Conservation (phyloP, 495 filamentous ascomycete species). For the Pseudomonodictys pantanalensis region DNA sequence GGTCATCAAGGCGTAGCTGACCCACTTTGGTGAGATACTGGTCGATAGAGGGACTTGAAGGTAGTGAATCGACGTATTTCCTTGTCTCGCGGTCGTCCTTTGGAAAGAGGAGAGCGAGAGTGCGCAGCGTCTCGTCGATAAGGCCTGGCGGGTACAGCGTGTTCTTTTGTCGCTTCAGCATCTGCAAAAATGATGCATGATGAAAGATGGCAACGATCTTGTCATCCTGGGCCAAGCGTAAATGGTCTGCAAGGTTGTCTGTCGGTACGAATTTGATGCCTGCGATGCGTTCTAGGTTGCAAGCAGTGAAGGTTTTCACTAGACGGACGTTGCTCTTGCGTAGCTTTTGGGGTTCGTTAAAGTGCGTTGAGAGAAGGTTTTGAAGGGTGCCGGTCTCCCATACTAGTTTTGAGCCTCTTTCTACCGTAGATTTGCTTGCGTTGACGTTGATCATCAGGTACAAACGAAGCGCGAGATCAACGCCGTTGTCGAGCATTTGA, state of each 20-base stretch:
- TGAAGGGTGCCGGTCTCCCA: not conserved
- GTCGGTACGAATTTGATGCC: slow-evolving; percentile 46
- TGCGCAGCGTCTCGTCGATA: slow-evolving; percentile 47
- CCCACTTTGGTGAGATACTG: slow-evolving; percentile 21
- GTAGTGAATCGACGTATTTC: slow-evolving; percentile 7
- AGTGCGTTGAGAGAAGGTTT: not conserved
- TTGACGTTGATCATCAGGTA: not conserved
- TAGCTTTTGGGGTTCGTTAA: not conserved
- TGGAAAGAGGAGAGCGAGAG: slow-evolving; percentile 49
- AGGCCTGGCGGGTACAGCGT: slow-evolving; percentile 25
- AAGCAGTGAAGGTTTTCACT: slow-evolving; percentile 35
- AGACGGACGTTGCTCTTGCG: not conserved
- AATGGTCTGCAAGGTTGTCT: slow-evolving; percentile 47
- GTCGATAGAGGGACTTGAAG: slow-evolving; percentile 32
- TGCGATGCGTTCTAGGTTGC: slow-evolving; percentile 39
- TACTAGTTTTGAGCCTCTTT: not conserved
- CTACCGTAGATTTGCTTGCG: not conserved
- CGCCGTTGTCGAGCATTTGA: not conserved
- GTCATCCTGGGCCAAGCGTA: slow-evolving; percentile 44
- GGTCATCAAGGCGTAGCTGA: slow-evolving; percentile 38
- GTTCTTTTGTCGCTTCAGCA: slow-evolving; percentile 26
- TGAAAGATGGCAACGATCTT: slow-evolving; percentile 46
- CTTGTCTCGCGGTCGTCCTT: slow-evolving; percentile 28
- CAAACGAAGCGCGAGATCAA: not conserved
- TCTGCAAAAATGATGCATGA: slow-evolving; percentile 42